Conservation (phyloP, 2,329 filamentous ascomycete genomes). For the Hymenoscyphus linearis region DNA sequence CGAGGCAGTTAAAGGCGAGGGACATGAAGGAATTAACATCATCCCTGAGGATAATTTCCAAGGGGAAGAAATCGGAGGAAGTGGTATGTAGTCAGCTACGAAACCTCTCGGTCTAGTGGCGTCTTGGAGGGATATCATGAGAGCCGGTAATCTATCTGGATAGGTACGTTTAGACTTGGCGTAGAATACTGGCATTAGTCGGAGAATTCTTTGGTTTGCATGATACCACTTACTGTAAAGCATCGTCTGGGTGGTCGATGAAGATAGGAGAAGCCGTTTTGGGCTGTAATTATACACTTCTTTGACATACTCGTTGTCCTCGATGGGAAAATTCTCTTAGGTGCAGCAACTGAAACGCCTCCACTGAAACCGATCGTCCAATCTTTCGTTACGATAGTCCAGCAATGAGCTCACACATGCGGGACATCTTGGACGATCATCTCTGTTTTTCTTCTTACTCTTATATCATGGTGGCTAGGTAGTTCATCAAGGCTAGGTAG, state of each 20-base stretch:
- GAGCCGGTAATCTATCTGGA: background rate
- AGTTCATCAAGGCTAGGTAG: too few relatives aligned
- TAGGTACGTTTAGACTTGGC: background rate
- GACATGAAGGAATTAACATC: constrained; percentile 31
- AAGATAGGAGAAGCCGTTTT: background rate
- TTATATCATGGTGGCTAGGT: background rate
- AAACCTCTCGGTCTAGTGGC: background rate
- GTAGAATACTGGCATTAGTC: background rate
- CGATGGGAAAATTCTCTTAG: too few relatives aligned
- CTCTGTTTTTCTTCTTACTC: background rate
- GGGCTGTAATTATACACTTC: background rate
- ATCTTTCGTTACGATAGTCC: background rate
- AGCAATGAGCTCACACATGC: background rate
- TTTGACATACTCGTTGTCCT: background rate
- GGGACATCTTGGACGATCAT: background rate
- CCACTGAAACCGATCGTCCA: background rate
- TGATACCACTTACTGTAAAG: background rate
- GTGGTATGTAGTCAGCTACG: background rate
- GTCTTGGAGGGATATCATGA: background rate
- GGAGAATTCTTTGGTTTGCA: background rate
- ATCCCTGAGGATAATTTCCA: constrained; percentile 26
- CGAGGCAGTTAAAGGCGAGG: constrained; percentile 49
- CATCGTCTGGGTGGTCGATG: background rate
- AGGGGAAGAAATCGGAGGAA: constrained; percentile 18
- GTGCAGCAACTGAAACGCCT: background rate